A percentile compares a stretch with the other conserved stretches of the same genome.
Evolutionary conservation across 2,329 filamentous ascomycete genomes (phyloP).

Genomic region (Aspergillus pseudoglaucus): DNA sequence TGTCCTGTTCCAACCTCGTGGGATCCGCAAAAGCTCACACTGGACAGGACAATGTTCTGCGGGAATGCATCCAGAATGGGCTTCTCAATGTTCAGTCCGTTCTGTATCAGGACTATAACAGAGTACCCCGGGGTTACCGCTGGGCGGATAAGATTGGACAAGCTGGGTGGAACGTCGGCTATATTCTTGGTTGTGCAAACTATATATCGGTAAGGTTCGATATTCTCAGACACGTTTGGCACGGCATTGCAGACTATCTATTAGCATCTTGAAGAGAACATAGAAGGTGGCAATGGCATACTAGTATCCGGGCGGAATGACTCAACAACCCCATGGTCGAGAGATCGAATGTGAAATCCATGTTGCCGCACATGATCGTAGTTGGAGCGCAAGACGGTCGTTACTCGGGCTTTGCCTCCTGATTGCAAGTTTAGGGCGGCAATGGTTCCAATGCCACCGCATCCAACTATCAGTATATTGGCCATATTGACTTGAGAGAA

Average conservation of each 20-base stretch:
- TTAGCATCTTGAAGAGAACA: too few relatives aligned
- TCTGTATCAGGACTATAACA: conserved; percentile 53
- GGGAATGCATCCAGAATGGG: conserved; percentile 48
- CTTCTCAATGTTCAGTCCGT: conserved; percentile 57
- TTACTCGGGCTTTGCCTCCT: conserved; percentile 47
- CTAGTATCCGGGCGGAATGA: conserved; percentile 40
- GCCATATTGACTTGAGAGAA: conserved; percentile 18
- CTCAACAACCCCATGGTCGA: conserved; percentile 45
- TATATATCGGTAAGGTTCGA: conserved; percentile 47
- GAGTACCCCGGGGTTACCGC: conserved; percentile 48
- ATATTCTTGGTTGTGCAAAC: conserved; percentile 55
- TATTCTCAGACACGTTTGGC: conserved; percentile 34
- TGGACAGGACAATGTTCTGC: conserved; percentile 46
- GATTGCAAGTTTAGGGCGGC: conserved; percentile 50
- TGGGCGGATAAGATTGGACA: conserved; percentile 45
- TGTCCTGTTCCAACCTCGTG: conserved; percentile 42
- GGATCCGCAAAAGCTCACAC: conserved; percentile 48
- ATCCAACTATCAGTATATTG: conserved; percentile 49
- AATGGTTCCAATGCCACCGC: conserved; percentile 54
- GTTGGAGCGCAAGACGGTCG: conserved; percentile 53
- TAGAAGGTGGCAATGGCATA: conserved; percentile 17
- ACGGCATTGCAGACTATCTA: conserved; percentile 41
- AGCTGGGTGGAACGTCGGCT: conserved; percentile 46
- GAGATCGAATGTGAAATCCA: conserved; percentile 51
- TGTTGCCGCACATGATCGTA: conserved; percentile 43